phyloP scores from a whole-genome alignment of 352 stramenopile genomes.

The Thalassiosira oceanica region DNA sequence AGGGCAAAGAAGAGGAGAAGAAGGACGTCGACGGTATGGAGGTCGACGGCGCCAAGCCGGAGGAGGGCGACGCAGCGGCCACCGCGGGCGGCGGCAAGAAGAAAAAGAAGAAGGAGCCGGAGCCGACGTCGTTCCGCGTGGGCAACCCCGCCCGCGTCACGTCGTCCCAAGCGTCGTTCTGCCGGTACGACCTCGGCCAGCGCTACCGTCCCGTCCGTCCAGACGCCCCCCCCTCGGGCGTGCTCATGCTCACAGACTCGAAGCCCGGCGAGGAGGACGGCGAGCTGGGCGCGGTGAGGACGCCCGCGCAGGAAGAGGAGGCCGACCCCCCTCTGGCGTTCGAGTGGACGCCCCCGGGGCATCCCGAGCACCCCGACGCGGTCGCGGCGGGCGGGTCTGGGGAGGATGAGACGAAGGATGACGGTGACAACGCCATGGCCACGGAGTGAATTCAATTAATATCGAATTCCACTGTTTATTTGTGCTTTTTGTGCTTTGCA shows the following conservation, averaged over 20 bases:
- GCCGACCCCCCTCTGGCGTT: constrained; percentile 93
- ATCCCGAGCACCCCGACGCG: constrained; percentile 31
- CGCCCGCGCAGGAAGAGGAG: constrained; percentile 91
- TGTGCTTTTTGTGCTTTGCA: no score
- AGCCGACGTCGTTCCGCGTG: constrained; percentile 90
- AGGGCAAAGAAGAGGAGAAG: no score
- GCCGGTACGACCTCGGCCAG: constrained; percentile 89
- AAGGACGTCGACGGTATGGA: no score
- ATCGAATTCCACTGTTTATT: no score
- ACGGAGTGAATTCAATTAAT: not conserved
- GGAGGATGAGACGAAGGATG: constrained; percentile 12
- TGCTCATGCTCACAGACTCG: constrained; percentile 94
- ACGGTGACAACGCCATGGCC: not conserved
- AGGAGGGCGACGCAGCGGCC: no score
- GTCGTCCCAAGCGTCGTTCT: constrained; percentile 86
- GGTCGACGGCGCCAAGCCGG: no score
- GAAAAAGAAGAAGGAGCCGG: constrained; percentile 85
- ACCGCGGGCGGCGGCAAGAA: constrained; percentile 75
- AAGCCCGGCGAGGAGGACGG: constrained; percentile 92
- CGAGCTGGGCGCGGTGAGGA: constrained; percentile 91
- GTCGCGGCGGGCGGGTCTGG: constrained; percentile 2
- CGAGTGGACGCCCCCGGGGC: constrained; percentile 86
- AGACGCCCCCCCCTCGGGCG: constrained; percentile 82
- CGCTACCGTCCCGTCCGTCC: constrained; percentile 86
- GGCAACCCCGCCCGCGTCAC: constrained; percentile 93